These are phyloP conservation scores for Hypoxylon sp. DNA, from an alignment of 2,329 filamentous ascomycete species.

Conservation along the genomic window DNA sequence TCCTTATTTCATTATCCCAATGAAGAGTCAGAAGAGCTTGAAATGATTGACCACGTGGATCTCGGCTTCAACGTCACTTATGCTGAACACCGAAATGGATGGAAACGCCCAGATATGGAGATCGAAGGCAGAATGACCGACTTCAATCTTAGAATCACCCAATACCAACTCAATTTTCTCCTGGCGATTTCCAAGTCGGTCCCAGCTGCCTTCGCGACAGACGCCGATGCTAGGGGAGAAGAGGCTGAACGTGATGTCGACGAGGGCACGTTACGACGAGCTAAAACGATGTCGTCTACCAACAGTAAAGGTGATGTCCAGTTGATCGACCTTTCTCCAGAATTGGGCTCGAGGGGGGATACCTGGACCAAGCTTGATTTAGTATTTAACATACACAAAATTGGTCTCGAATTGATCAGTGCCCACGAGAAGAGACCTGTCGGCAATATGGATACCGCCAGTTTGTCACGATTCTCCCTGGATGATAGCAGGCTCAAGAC, in stretches of 20 bases:
- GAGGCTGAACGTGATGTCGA: constrained; percentile 83
- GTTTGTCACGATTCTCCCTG: constrained; percentile 92
- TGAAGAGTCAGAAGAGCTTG: constrained; percentile 83
- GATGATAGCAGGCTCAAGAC: constrained; percentile 94
- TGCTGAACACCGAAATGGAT: constrained; percentile 83
- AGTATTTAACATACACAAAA: constrained; percentile 87
- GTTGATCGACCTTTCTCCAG: constrained; percentile 74
- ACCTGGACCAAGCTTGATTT: constrained; percentile 95
- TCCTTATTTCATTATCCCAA: constrained; percentile 88
- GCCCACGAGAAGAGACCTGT: constrained; percentile 83
- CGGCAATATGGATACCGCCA: constrained; percentile 82
- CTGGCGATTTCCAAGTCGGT: constrained; percentile 90
- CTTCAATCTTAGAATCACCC: constrained; percentile 89
- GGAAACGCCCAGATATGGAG: constrained; percentile 89
- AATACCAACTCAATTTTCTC: constrained; percentile 91
- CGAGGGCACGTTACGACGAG: constrained; percentile 66
- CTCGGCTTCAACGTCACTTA: constrained; percentile 93
- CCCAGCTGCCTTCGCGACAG: constrained; percentile 86
- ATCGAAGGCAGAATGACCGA: constrained; percentile 94
- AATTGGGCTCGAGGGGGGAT: constrained; percentile 76
- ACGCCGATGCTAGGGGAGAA: constrained; percentile 78
- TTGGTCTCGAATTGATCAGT: constrained; percentile 89
- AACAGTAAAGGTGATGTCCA: constrained; percentile 58
- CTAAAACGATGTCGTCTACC: constrained; percentile 61
- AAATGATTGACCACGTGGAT: constrained; percentile 98